Base-by-base conservation (phyloP, 164 flowering plant species). In the Magnolia officinalis region DNA sequence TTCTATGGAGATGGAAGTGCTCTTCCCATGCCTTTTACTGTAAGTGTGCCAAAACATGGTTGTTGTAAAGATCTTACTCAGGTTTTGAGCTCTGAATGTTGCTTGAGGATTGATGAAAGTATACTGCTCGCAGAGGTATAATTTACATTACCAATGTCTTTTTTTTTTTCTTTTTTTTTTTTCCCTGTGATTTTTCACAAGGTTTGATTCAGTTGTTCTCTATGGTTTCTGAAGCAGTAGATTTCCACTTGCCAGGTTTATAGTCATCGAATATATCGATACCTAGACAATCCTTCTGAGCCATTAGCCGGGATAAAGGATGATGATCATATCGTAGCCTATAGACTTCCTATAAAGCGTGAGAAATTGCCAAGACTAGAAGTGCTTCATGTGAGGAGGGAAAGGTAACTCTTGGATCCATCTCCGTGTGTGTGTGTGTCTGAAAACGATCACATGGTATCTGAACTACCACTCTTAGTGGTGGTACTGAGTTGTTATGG, bases 11-110 rank as follows among this genome's bases (percentile, higher is more conserved):
- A 93, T 86, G 98, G 98, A 72, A 86, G 88, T 83, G 88, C 81
- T 76, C 96, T 93, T 79, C 97, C 97, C 67, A 95, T 89, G 94
- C 98, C 98, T 29, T 93, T 76, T 80, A 91, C 98, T 23, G 94
- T 95, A 58, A 84, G 85, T 21, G 90, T 93, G 72, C 78, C 77
- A 51, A 95, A 91, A 80, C 87, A 90, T 74, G 96, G 98, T 73
- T 83, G 70, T 79, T 80, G 79, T 76, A 92, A 84, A 83, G 96
- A 95, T 85, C 94, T 95, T 67, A 80, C 8, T 67, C 84, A 78
- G 74, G 94, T 90, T 20, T 83, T 95, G 80, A 82, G 84, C 77
- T 68, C 81, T 78, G 98, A 84, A 72, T 93, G 98, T 82, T 87
- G 98, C 89, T 87, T 95, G 82, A 87, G 74, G 68, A 78, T 67